Evolutionary conservation across 2,329 filamentous ascomycete genomes (phyloP).

Genomic region (Fusarium irregulare): DNA sequence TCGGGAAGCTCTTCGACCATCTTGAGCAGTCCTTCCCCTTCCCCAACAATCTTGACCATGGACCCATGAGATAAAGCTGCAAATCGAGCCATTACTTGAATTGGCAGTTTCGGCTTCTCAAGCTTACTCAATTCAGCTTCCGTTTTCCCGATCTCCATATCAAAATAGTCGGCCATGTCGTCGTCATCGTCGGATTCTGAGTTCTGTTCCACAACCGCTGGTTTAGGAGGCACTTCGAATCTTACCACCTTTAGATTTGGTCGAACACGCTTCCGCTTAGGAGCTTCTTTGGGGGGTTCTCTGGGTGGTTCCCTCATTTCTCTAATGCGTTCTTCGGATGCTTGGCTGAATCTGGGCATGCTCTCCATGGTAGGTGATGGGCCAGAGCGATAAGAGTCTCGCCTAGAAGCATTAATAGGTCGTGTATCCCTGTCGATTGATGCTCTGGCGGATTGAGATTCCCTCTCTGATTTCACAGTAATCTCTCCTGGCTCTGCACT

Average conservation of each 20-base stretch:
- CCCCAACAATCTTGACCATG: conserved; percentile 59
- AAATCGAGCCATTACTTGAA: conserved; percentile 58
- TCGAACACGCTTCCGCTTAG: conserved; percentile 45
- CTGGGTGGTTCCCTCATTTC: conserved; percentile 18
- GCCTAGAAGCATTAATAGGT: conserved; percentile 20
- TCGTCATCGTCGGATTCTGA: conserved; percentile 68
- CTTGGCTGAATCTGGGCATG: conserved; percentile 28
- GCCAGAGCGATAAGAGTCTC: conserved; percentile 32
- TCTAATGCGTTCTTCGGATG: conserved; percentile 19
- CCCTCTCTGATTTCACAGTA: conserved; percentile 54
- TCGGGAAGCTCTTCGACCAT: conserved; percentile 58
- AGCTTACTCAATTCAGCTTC: conserved; percentile 62
- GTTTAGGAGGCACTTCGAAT: conserved; percentile 56
- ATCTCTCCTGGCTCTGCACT: conserved; percentile 63
- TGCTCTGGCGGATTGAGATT: conserved; percentile 50
- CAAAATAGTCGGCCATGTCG: conserved; percentile 68
- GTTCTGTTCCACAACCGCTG: conserved; percentile 47
- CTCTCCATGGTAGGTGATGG: conserved; percentile 44
- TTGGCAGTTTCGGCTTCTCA: conserved; percentile 54
- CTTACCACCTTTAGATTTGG: conserved; percentile 50
- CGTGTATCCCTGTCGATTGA: conserved; percentile 44
- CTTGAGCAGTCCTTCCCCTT: conserved; percentile 56
- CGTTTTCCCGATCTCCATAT: conserved; percentile 63
- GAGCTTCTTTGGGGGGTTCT: conserved; percentile 24
- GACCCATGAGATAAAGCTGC: conserved; percentile 62